phyloP scores from a whole-genome alignment of 2,329 filamentous ascomycete species.

The Paecilomyces formosus region DNA sequence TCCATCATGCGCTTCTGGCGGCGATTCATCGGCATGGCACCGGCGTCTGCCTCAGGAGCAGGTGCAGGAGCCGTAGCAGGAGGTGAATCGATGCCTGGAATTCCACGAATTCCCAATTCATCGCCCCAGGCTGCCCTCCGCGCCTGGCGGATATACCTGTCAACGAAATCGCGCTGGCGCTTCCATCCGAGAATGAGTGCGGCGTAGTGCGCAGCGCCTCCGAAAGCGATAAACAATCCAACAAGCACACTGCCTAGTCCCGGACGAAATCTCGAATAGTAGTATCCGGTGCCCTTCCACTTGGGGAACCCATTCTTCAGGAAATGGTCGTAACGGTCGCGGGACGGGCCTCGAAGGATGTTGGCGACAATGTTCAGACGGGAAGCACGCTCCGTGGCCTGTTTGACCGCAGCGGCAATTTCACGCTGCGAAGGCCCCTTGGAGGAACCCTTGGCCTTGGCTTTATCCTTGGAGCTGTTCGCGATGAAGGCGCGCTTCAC shows the following conservation, averaged over 20 bases:
- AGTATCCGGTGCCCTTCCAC: slow-evolving; percentile 98
- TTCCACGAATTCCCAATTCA: slow-evolving; percentile 56
- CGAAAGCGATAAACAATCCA: slow-evolving; percentile 73
- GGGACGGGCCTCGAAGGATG: slow-evolving; percentile 70
- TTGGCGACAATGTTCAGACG: slow-evolving; percentile 77
- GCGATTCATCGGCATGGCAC: slow-evolving; percentile 63
- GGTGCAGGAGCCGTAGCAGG: slow-evolving; percentile 30
- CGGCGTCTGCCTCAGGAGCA: slow-evolving; percentile 40
- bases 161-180: slow-evolving; percentile 83
- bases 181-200: slow-evolving; percentile 81
- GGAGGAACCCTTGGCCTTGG: slow-evolving; percentile 47
- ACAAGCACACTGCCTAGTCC: slow-evolving; percentile 77
- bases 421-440: slow-evolving; percentile 68
- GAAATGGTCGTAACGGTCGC: slow-evolving; percentile 93
- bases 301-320: slow-evolving; percentile 84
- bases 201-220: slow-evolving; percentile 80
- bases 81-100: slow-evolving; percentile 57
- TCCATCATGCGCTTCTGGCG: slow-evolving; percentile 85
- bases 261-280: slow-evolving; percentile 89
- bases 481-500: slow-evolving; percentile 75
- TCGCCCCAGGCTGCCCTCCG: slow-evolving; percentile 85
- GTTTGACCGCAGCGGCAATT: slow-evolving; percentile 70
- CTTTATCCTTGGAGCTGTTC: slow-evolving; percentile 53
- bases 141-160: slow-evolving; percentile 85
- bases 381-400: slow-evolving; percentile 74